Percentiles rank a stretch among this genome's conserved stretches.
Conservation (phyloP, 2,329 filamentous ascomycete species). For the Thielaviopsis populi region DNA sequence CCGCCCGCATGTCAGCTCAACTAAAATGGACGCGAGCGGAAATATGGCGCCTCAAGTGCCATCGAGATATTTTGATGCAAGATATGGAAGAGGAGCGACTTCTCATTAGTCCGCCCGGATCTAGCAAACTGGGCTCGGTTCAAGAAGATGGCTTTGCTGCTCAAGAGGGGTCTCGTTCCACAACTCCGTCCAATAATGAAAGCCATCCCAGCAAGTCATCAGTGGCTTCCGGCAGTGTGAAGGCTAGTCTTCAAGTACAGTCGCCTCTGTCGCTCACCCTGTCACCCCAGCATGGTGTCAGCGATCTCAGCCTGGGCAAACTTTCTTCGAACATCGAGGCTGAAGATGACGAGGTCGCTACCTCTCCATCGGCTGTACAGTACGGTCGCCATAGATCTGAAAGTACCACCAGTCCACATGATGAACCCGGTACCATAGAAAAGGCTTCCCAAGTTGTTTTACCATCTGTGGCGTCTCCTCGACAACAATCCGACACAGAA, state of each 20-base stretch:
- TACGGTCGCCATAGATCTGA: not conserved
- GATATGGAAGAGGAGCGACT: conserved; percentile 65
- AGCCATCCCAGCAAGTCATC: not conserved
- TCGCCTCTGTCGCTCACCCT: conserved; percentile 2
- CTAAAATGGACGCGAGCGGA: conserved; percentile 90
- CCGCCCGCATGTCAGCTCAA: conserved; percentile 70
- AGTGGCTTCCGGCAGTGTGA: not conserved
- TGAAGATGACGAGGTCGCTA: conserved; percentile 7
- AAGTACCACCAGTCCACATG: not conserved
- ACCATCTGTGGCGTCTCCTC: conserved; percentile 4
- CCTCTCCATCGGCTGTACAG: not conserved
- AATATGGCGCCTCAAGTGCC: conserved; percentile 82
- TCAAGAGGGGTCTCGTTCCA: conserved; percentile 8
- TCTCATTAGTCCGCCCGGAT: conserved; percentile 3
- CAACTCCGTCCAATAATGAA: conserved; percentile 1
- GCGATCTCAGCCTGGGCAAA: not conserved
- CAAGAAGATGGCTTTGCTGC: conserved; percentile 5
- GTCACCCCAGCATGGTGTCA: not conserved
- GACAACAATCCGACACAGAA: conserved; percentile 25
- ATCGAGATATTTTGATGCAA: conserved; percentile 71
- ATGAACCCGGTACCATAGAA: conserved; percentile 12
- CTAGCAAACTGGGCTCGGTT: conserved; percentile 4
- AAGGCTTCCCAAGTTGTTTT: conserved; percentile 22
- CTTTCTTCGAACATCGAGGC: not conserved
- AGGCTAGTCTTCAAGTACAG: not conserved